Conservation (phyloP, 345 rosid genomes). For the Hibiscus mutabilis region DNA sequence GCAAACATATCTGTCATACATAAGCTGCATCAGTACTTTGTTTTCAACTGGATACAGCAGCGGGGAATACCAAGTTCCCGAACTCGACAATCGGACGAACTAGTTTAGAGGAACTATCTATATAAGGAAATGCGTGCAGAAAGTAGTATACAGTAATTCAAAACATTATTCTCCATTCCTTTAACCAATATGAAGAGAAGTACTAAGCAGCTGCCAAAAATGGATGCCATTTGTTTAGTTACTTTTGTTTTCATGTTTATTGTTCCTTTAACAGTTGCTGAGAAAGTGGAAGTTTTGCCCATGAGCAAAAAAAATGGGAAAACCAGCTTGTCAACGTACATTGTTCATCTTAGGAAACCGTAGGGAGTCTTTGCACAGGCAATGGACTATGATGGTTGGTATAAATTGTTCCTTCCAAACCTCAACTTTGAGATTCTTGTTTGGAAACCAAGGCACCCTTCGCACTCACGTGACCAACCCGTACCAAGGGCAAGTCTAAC, state of each 20-base stretch:
- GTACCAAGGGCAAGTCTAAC: too few species aligned
- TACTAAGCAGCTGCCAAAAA: neutral
- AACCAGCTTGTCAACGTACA: constrained; percentile 20
- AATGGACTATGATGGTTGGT: constrained; percentile 20
- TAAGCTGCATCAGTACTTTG: neutral
- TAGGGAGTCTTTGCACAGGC: constrained; percentile 1
- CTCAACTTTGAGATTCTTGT: too few species aligned
- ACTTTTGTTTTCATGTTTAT: constrained; percentile 14
- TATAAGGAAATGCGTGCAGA: neutral
- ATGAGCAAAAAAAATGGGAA: constrained; percentile 1
- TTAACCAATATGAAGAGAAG: constrained; percentile 8
- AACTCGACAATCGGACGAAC: too few species aligned
- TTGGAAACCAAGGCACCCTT: too few species aligned
- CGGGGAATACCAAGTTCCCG: neutral
- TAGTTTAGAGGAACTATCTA: neutral
- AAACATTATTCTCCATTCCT: neutral
- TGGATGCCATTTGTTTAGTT: constrained; percentile 10
- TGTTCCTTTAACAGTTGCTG: constrained; percentile 11
- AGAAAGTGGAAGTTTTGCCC: neutral
- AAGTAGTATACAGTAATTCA: neutral
- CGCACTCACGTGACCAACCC: too few species aligned
- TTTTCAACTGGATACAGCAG: neutral
- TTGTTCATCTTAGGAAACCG: constrained; percentile 26
- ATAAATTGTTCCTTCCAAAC: constrained; percentile 36
- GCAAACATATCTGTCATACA: neutral